Conservation (phyloP, 2,329 filamentous ascomycete genomes). For the Aspergillus awamori region DNA sequence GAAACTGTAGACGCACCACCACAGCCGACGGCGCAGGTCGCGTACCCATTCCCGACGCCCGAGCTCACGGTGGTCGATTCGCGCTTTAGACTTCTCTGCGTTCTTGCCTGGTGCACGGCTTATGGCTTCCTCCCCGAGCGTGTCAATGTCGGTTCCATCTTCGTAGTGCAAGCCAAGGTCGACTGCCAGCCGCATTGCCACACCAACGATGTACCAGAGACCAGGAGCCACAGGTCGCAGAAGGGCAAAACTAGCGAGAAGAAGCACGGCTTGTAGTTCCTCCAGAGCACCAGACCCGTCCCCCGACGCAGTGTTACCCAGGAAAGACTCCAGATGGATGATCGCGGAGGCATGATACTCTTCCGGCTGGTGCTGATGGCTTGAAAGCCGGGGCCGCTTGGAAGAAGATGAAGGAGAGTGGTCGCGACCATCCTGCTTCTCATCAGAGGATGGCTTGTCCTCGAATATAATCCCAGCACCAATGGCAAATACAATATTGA, state of each 20-base stretch:
- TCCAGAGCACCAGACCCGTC: conserved; percentile 82
- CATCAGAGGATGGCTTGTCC: conserved; percentile 36
- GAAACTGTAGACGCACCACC: conserved; percentile 97
- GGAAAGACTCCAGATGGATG: conserved; percentile 83
- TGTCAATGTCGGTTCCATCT: conserved; percentile 71
- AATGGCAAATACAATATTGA: conserved; percentile 97
- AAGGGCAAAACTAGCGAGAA: conserved; percentile 88
- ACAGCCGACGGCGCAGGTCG: conserved; percentile 81
- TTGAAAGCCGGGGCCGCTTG: conserved; percentile 58
- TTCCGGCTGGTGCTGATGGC: conserved; percentile 75
- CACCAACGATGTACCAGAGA: conserved; percentile 95
- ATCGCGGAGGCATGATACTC: conserved; percentile 96
- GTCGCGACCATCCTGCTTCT: conserved; percentile 27
- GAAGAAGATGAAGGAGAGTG: conserved; percentile 34
- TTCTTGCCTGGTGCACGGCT: conserved; percentile 16
- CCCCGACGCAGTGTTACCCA: conserved; percentile 64
- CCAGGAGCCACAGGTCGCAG: conserved; percentile 89
- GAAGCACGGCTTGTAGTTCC: conserved; percentile 87
- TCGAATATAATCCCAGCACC: conserved; percentile 89
- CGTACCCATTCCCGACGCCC: conserved; percentile 78
- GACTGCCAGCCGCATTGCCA: conserved; percentile 85
- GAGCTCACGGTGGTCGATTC: conserved; percentile 59
- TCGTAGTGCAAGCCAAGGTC: conserved; percentile 93
- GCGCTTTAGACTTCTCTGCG: conserved; percentile 34
- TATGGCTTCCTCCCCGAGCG: conserved; percentile 43